Evolutionary conservation across 306 rosid genomes (phyloP), one percentile per base, ranked within the genome.

Genomic region (Sesbania bispinosa): DNA sequence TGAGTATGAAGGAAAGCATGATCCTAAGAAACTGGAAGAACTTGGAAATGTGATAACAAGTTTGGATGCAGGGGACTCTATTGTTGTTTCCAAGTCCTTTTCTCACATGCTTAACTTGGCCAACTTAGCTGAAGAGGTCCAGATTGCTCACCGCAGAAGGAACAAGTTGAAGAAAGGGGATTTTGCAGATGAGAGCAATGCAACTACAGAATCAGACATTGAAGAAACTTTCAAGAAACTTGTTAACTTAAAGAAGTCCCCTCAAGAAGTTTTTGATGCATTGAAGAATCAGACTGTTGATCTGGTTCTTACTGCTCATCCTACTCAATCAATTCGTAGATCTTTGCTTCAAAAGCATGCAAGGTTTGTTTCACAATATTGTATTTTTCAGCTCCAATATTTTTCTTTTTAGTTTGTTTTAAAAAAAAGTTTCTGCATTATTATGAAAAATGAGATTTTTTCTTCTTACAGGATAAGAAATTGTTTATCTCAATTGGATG

Each of bases 41-140:
- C 94, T 95, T 14, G 99, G 99, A 71, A 91, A 46, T 46, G 82
- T 87, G 69, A 62, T 95, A 62, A 91, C 96, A 18, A 88, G 96
- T 82, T 88, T 95, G 80, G 96, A 95, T 70, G 96, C 99, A 4
- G 99, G 99, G 63, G 97, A 95, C 73, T 95, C 96, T 33, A 95
- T 95, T 69, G 96, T 95, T 58, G 77, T 95, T 48, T 91, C 97
- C 4, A 95, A 95, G 73, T 83, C 99, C 73, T 95, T 95, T 69
- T 72, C 97, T 19, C 97, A 95, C 73, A 95, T 95, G 99, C 99
- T 95, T 86, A 95, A 88, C 86, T 82, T 95, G 80, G 99, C 99
- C 67, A 95, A 95, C 89, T 88, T 95, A 81, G 99, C 99, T 9
- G 99, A 94, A 88, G 97, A 94, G 85, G 97, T 95, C 76, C 97